phyloP scores from a whole-genome alignment of 2,329 filamentous ascomycete species.

The Alternaria viburni region DNA sequence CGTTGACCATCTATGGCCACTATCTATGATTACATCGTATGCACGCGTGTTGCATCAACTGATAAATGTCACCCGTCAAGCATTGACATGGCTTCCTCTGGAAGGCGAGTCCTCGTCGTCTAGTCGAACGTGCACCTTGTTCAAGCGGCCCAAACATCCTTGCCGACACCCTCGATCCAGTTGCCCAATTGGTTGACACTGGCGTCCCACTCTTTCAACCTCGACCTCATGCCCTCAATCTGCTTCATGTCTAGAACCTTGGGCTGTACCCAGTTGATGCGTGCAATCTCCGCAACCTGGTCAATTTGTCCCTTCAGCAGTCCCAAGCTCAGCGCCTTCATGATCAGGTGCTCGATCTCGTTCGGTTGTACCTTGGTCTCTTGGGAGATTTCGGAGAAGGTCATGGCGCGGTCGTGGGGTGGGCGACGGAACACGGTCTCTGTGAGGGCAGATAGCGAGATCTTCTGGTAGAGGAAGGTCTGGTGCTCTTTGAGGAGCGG shows the following conservation, averaged over 20 bases:
- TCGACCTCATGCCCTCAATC: slow-evolving; percentile 87
- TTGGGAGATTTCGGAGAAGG: slow-evolving; percentile 82
- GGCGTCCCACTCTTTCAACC: slow-evolving; percentile 91
- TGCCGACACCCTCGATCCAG: slow-evolving; percentile 93
- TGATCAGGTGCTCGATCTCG: slow-evolving; percentile 97
- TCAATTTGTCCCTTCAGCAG: slow-evolving; percentile 91
- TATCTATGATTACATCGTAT: slow-evolving; percentile 28
- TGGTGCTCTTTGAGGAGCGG: slow-evolving; percentile 79
- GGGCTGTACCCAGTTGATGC: slow-evolving; percentile 98
- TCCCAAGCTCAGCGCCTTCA: slow-evolving; percentile 97
- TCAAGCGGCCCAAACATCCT: slow-evolving; percentile 89
- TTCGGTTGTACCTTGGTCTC: slow-evolving; percentile 91
- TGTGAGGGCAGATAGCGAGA: slow-evolving; percentile 93
- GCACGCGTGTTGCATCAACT: slow-evolving; percentile 9
- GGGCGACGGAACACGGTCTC: slow-evolving; percentile 96
- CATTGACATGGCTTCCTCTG: slow-evolving; percentile 1
- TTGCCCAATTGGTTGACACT: slow-evolving; percentile 96
- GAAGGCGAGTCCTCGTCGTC: not conserved
- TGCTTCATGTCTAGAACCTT: slow-evolving; percentile 96
- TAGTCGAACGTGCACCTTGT: not conserved
- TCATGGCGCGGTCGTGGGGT: slow-evolving; percentile 93
- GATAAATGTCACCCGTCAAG: not conserved
- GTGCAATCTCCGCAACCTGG: slow-evolving; percentile 90
- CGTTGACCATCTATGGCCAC: slow-evolving; percentile 13
- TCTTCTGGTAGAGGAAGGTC: slow-evolving; percentile 92